Evolutionary conservation across 352 stramenopile species (phyloP).

Genomic region (Saprolegnia parasitica): DNA sequence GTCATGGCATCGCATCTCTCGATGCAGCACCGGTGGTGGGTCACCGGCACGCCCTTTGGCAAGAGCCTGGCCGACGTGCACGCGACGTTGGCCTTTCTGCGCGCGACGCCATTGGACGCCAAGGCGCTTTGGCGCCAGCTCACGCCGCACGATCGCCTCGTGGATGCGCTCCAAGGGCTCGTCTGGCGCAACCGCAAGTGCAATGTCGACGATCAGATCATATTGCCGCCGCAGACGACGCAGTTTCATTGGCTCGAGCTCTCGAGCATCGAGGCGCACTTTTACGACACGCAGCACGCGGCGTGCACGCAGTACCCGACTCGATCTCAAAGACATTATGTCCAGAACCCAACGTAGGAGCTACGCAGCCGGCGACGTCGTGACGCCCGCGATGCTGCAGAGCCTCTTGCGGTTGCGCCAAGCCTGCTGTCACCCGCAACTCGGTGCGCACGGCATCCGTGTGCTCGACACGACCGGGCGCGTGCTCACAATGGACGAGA

Average conservation of each 20-base stretch:
- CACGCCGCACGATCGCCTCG: slow-evolving; percentile 30
- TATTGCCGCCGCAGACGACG: slow-evolving; percentile 49
- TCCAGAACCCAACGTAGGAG: neutral
- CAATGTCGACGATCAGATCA: slow-evolving; percentile 62
- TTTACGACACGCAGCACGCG: slow-evolving; percentile 66
- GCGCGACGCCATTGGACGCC: slow-evolving; percentile 44
- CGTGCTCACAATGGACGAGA: slow-evolving; percentile 72
- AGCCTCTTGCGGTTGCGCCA: slow-evolving; percentile 81
- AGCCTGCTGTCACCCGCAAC: slow-evolving; percentile 90
- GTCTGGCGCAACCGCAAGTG: slow-evolving; percentile 79
- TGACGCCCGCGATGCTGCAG: slow-evolving; percentile 45
- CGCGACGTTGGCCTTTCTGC: slow-evolving; percentile 71
- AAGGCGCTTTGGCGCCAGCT: slow-evolving; percentile 38
- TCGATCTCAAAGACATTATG: slow-evolving; percentile 33
- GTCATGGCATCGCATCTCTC: slow-evolving; percentile 75
- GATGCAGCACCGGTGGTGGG: slow-evolving; percentile 71
- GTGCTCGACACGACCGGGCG: slow-evolving; percentile 1
- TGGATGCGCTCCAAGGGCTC: slow-evolving; percentile 36
- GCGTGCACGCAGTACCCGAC: slow-evolving; percentile 39
- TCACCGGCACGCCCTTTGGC: slow-evolving; percentile 87
- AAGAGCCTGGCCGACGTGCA: slow-evolving; percentile 82
- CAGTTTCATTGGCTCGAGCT: slow-evolving; percentile 65
- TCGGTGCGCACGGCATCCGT: slow-evolving; percentile 41
- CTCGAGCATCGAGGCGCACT: slow-evolving; percentile 68
- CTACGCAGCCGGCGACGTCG: slow-evolving; percentile 28